These are phyloP conservation scores for Berberis vulgaris DNA, from an alignment of 164 flowering plant species.

Conservation along the genomic window DNA sequence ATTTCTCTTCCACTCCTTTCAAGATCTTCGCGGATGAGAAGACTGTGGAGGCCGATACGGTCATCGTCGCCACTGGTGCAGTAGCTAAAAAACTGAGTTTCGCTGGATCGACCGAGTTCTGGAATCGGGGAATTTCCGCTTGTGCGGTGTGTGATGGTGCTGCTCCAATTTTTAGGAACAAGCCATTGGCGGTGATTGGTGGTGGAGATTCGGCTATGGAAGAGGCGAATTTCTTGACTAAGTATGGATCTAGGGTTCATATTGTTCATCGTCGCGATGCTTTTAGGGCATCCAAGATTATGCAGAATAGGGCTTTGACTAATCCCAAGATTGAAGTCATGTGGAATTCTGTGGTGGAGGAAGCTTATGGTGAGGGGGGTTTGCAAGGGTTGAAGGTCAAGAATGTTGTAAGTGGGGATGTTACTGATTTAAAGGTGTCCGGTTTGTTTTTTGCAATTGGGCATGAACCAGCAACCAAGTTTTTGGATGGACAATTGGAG, in stretches of 20 bases:
- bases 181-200: slow-evolving; percentile 85
- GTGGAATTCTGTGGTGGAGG: slow-evolving; percentile 74
- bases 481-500: slow-evolving; percentile 76
- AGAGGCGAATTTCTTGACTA: slow-evolving; percentile 79
- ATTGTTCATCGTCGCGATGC: slow-evolving; percentile 70
- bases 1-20: slow-evolving; percentile 56
- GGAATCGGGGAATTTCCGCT: slow-evolving; percentile 94
- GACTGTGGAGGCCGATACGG: slow-evolving; percentile 65
- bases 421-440: slow-evolving; percentile 60
- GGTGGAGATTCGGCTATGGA: slow-evolving; percentile 99
- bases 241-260: slow-evolving; percentile 75
- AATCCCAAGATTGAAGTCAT: slow-evolving; percentile 84
- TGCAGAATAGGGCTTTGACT: slow-evolving; percentile 66
- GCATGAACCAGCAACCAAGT: slow-evolving; percentile 95
- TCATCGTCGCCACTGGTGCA: slow-evolving; percentile 83
- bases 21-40: slow-evolving; percentile 41
- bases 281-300: slow-evolving; percentile 88
- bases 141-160: slow-evolving; percentile 84
- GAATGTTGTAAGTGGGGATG: slow-evolving; percentile 58
- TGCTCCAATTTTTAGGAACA: slow-evolving; percentile 74
- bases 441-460: slow-evolving; percentile 97
- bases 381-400: slow-evolving; percentile 77
- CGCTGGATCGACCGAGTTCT: slow-evolving; percentile 63
- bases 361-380: slow-evolving; percentile 52
- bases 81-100: slow-evolving; percentile 66